phyloP scores from a whole-genome alignment of 345 rosid species.

The Brassica rapa region DNA sequence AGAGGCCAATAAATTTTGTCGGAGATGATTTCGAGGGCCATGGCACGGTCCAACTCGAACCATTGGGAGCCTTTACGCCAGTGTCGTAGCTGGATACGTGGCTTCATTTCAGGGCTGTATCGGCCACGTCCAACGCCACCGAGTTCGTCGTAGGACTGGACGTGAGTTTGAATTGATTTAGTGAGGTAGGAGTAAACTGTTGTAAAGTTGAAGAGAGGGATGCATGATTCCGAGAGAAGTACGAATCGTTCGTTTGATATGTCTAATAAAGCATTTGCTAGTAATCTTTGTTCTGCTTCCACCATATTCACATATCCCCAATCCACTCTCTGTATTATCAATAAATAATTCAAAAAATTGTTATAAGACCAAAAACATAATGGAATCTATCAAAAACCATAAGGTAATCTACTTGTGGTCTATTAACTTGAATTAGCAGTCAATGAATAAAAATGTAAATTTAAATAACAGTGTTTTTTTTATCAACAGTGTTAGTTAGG shows the following conservation, averaged over 20 bases:
- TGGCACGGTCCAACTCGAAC: conserved; percentile 67
- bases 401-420: neutral
- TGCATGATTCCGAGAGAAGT: conserved; percentile 81
- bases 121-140: conserved; percentile 72
- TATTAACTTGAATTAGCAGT: neutral
- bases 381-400: neutral
- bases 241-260: conserved; percentile 68
- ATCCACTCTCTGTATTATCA: conserved; percentile 54
- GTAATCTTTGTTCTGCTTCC: conserved; percentile 80
- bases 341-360: neutral
- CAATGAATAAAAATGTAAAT: neutral
- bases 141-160: conserved; percentile 56
- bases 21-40: conserved; percentile 61
- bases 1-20: conserved; percentile 59
- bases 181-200: conserved; percentile 61
- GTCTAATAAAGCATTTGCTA: conserved; percentile 81
- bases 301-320: conserved; percentile 87
- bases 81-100: conserved; percentile 46
- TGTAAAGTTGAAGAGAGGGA: conserved; percentile 79
- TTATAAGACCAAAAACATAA: neutral
- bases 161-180: conserved; percentile 51
- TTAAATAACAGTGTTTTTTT: neutral
- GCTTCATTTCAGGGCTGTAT: conserved; percentile 57
- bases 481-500: neutral
- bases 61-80: conserved; percentile 97